These are phyloP conservation scores for Aulographum hederae DNA, from an alignment of 2,329 filamentous ascomycete genomes.

Conservation along the genomic window DNA sequence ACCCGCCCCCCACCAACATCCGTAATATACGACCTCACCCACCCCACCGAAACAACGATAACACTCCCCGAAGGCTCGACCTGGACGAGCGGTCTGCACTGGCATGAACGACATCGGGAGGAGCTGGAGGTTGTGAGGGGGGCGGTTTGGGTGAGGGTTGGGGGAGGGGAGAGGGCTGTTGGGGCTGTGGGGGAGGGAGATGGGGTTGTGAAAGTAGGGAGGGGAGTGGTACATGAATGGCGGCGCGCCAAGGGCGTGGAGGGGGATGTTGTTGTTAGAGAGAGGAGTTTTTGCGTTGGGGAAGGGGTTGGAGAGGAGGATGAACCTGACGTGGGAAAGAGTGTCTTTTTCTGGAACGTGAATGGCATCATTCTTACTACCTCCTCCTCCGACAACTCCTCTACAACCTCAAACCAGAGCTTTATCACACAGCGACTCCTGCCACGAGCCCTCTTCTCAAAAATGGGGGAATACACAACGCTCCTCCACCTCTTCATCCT, in stretches of 20 bases:
- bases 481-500: conserved; percentile 9
- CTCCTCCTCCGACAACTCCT: neutral
- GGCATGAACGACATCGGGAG: conserved; percentile 29
- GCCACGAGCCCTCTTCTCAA: conserved; percentile 2
- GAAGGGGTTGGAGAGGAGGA: conserved; percentile 4
- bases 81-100: conserved; percentile 32
- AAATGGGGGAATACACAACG: conserved; percentile 5
- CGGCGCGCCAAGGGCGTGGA: conserved; percentile 15
- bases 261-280: too few relatives aligned
- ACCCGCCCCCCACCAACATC: conserved; percentile 8
- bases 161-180: conserved; percentile 1
- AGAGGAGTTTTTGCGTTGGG: too few relatives aligned
- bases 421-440: conserved; percentile 1
- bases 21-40: conserved; percentile 20
- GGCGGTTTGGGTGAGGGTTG: conserved; percentile 12
- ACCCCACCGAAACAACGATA: conserved; percentile 20
- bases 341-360: conserved; percentile 31
- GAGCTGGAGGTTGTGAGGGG: conserved; percentile 25
- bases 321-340: conserved; percentile 23
- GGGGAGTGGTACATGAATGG: conserved; percentile 27
- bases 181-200: neutral
- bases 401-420: too few relatives aligned
- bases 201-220: conserved; percentile 16
- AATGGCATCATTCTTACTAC: conserved; percentile 22
- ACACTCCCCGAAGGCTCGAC: conserved; percentile 23